Conservation (phyloP, 768 basidiomycete genomes). For the Podaxis sp. region DNA sequence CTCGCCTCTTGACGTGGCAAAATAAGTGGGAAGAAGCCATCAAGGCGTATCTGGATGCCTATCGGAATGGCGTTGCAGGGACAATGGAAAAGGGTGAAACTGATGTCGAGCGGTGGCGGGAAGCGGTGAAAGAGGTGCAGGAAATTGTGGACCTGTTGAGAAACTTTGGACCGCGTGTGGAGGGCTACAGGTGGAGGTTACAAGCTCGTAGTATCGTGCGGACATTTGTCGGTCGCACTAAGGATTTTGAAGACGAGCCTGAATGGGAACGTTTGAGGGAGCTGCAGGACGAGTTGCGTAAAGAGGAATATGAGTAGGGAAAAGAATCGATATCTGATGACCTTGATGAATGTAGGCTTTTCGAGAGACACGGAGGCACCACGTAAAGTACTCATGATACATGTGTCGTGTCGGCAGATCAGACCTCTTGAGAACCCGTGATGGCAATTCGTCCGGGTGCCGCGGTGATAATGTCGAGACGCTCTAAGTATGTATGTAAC, state of each 20-base stretch:
- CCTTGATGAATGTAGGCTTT: background rate
- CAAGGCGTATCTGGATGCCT: slow-evolving; percentile 83
- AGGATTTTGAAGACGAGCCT: slow-evolving; percentile 85
- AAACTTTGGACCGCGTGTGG: slow-evolving; percentile 77
- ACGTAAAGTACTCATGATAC: background rate
- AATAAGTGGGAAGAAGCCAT: slow-evolving; percentile 73
- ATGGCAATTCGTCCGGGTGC: background rate
- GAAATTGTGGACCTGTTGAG: slow-evolving; percentile 82
- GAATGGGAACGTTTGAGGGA: slow-evolving; percentile 75
- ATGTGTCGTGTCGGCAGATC: background rate
- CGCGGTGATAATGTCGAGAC: slow-evolving; percentile 5
- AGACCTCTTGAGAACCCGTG: background rate
- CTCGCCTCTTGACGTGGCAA: slow-evolving; percentile 75
- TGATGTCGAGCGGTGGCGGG: slow-evolving; percentile 67
- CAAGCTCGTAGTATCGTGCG: slow-evolving; percentile 86
- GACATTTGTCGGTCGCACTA: slow-evolving; percentile 85
- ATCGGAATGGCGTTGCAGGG: slow-evolving; percentile 66
- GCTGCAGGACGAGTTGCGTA: slow-evolving; percentile 65
- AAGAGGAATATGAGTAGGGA: slow-evolving; percentile 28
- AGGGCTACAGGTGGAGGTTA: slow-evolving; percentile 70
- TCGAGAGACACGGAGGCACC: background rate
- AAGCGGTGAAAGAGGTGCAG: slow-evolving; percentile 75
- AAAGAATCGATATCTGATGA: slow-evolving; percentile 1
- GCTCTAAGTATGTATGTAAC: background rate
- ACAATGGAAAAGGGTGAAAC: slow-evolving; percentile 67